A percentile compares a stretch with the other conserved stretches of the same genome.
Evolutionary conservation across 805 yeast species (phyloP).

Genomic region (Millerozyma miso): DNA sequence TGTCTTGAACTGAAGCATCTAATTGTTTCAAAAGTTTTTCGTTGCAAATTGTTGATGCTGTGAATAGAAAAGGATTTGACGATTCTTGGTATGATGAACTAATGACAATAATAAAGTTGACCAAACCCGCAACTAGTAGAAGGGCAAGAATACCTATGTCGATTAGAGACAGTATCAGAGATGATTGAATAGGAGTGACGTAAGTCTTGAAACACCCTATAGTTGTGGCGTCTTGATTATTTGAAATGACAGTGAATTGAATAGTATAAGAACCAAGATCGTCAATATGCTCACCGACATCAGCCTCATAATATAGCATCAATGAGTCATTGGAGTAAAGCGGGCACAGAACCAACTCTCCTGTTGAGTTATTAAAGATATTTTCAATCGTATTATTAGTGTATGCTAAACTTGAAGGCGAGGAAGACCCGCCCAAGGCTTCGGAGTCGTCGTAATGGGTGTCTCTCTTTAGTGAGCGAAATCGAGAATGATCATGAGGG

Average conservation of each 20-base stretch:
- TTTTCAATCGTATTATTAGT: conserved; percentile 15
- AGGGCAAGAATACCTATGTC: conserved; percentile 35
- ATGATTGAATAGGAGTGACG: conserved; percentile 44
- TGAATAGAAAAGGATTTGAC: conserved; percentile 44
- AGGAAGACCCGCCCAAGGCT: neutral
- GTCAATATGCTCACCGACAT: conserved; percentile 34
- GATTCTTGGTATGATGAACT: conserved; percentile 58
- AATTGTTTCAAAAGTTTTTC: conserved; percentile 51
- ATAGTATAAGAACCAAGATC: conserved; percentile 45
- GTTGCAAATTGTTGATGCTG: conserved; percentile 58
- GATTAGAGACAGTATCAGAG: conserved; percentile 29
- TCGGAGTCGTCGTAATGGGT: neutral
- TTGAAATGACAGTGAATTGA: conserved; percentile 37
- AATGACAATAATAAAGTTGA: conserved; percentile 40
- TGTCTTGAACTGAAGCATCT: conserved; percentile 49
- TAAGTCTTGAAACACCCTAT: conserved; percentile 47
- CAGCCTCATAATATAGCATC: conserved; percentile 34
- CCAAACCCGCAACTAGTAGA: conserved; percentile 35
- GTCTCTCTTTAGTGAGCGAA: neutral
- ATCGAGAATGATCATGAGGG: neutral
- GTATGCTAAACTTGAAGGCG: neutral
- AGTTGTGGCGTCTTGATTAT: conserved; percentile 28
- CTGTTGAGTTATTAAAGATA: conserved; percentile 23
- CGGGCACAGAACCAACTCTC: conserved; percentile 29
- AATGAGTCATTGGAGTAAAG: conserved; percentile 35